Conservation (phyloP, 202 grass and related monocot species). For the Cymbopogon flexuosus region DNA sequence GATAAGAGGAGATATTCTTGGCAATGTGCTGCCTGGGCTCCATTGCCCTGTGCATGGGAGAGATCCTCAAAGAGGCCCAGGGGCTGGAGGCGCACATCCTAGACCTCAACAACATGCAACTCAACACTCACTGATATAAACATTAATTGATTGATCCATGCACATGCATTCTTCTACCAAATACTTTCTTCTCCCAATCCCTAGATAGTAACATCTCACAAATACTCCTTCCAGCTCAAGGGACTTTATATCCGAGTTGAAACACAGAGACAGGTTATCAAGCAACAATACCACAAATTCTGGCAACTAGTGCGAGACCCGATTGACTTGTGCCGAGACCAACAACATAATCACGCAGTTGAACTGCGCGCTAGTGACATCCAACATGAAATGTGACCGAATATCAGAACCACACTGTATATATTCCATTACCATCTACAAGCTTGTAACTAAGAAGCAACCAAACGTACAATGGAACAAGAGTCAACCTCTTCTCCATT, state of each 20-base stretch:
- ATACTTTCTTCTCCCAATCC: no score
- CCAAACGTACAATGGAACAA: neutral
- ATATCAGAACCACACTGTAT: neutral
- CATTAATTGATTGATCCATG: neutral
- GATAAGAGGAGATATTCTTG: neutral
- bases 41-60: conserved; percentile 53
- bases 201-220: no score
- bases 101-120: conserved; percentile 34
- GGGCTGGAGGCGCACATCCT: conserved; percentile 48
- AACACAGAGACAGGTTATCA: no score
- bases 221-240: no score
- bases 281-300: no score
- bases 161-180: no score
- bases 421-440: neutral
- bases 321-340: no score
- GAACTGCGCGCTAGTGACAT: no score
- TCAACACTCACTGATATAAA: neutral
- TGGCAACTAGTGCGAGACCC: no score
- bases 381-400: neutral
- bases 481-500: neutral
- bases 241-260: no score
- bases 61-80: conserved; percentile 46
- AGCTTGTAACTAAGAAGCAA: neutral
- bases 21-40: conserved; percentile 27
- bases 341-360: neutral